Conservation (phyloP, 2,329 filamentous ascomycete genomes). For the Hypoxylon sp. region DNA sequence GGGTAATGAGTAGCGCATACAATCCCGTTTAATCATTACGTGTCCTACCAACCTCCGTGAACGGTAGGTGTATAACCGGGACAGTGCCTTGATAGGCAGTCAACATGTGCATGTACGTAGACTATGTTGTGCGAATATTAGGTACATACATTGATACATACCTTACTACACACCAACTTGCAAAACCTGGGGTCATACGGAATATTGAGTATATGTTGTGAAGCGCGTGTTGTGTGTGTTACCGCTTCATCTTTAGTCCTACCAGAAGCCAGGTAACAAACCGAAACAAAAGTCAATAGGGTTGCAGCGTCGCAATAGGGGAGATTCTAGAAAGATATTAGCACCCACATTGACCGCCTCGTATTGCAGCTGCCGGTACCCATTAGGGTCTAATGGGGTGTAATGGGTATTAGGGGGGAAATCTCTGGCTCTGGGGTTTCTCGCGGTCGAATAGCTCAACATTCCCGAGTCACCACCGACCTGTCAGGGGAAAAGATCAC, state of each 20-base stretch:
- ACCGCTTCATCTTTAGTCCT: constrained; percentile 29
- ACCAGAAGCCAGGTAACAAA: constrained; percentile 39
- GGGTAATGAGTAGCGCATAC: constrained; percentile 23
- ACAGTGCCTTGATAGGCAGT: constrained; percentile 39
- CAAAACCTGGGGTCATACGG: constrained; percentile 11
- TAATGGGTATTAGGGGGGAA: too few species aligned
- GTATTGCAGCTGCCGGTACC: constrained; percentile 42
- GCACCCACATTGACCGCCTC: constrained; percentile 38
- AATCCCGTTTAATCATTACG: constrained; percentile 21
- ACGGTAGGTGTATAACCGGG: constrained; percentile 26
- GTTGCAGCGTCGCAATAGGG: constrained; percentile 26
- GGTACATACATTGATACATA: constrained; percentile 6
- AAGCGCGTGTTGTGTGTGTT: constrained; percentile 27
- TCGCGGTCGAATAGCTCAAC: constrained; percentile 19
- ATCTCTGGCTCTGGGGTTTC: constrained; percentile 25
- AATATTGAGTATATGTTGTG: constrained; percentile 17
- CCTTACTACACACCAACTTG: constrained; percentile 2
- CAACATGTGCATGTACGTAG: constrained; percentile 30
- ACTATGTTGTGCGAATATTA: constrained; percentile 9
- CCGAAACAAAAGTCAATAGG: constrained; percentile 18
- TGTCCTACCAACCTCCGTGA: constrained; percentile 30
- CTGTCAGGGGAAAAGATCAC: constrained; percentile 21
- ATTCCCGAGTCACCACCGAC: constrained; percentile 26
- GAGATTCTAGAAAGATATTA: constrained; percentile 41
- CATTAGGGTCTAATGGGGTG: constrained; percentile 28